Conservation (phyloP, 208 protist genomes). For the Giardia duodenalis region DNA sequence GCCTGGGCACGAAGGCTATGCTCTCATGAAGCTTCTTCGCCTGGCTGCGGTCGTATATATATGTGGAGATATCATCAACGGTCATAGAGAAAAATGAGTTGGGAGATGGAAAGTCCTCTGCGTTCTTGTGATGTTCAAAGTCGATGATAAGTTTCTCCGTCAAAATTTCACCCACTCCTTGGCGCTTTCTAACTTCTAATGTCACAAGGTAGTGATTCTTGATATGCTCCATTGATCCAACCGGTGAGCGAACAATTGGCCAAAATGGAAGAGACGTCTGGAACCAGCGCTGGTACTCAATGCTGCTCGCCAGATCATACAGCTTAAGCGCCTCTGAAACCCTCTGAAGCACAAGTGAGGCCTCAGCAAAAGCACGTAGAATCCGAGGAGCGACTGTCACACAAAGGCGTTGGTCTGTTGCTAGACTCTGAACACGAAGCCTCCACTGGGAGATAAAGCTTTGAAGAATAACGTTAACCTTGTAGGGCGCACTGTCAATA, state of each 20-base stretch:
- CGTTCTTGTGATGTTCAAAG: neutral
- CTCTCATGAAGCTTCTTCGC: slow-evolving; percentile 53
- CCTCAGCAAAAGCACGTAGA: neutral
- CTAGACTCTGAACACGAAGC: neutral
- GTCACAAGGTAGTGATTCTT: neutral
- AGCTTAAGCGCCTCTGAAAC: slow-evolving; percentile 19
- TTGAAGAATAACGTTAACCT: neutral
- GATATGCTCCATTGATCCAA: neutral
- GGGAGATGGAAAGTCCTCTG: neutral
- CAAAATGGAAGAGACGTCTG: neutral
- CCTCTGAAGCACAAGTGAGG: neutral
- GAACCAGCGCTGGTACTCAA: slow-evolving; percentile 13
- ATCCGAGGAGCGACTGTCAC: neutral
- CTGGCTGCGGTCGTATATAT: neutral
- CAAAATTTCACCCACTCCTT: neutral
- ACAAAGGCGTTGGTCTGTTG: neutral
- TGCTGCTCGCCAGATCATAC: neutral
- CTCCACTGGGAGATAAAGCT: neutral
- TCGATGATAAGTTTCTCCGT: neutral
- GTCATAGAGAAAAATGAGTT: neutral
- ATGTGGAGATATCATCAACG: neutral
- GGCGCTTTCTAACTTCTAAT: neutral
- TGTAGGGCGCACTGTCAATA: neutral
- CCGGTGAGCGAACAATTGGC: neutral
- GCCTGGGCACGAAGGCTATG: slow-evolving; percentile 65